These are phyloP conservation scores for Cyanodermella asteris DNA, from an alignment of 2,329 filamentous ascomycete species.

Conservation along the genomic window DNA sequence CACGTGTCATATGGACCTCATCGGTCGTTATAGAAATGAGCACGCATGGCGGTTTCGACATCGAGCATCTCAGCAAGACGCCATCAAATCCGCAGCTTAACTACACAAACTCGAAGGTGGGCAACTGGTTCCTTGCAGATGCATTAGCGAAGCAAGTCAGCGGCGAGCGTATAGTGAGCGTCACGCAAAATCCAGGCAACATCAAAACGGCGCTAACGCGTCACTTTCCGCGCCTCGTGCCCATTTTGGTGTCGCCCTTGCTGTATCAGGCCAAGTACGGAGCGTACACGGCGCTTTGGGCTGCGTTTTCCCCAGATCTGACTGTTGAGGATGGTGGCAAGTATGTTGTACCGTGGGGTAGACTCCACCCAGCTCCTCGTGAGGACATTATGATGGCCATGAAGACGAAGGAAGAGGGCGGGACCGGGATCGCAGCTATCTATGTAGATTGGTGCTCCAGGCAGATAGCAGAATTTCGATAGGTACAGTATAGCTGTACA, in stretches of 20 bases:
- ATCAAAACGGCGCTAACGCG: conserved; percentile 7
- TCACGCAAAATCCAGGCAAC: conserved; percentile 11
- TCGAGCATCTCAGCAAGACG: conserved; percentile 11
- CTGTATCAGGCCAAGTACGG: conserved; percentile 7
- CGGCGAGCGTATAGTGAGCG: conserved; percentile 6
- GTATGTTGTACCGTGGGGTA: conserved; percentile 10
- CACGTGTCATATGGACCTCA: conserved; percentile 13
- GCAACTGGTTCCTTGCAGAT: conserved; percentile 14
- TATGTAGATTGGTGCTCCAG: conserved; percentile 9
- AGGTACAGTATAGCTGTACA: too few relatives aligned
- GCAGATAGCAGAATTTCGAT: conserved; percentile 4
- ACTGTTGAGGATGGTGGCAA: conserved; percentile 7
- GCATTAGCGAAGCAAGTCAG: conserved; percentile 10
- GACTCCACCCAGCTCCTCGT: conserved; percentile 8
- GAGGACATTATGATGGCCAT: conserved; percentile 9
- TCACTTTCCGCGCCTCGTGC: conserved; percentile 4
- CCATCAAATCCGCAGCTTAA: conserved; percentile 9
- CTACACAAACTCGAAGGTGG: conserved; percentile 17
- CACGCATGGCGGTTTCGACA: conserved; percentile 10
- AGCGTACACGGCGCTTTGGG: conserved; percentile 10
- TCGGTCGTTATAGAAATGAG: too few relatives aligned
- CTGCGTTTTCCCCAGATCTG: conserved; percentile 8
- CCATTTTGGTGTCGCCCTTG: conserved; percentile 4
- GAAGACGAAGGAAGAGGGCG: conserved; percentile 8
- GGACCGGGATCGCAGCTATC: conserved; percentile 7